Base-by-base conservation (phyloP, 2,329 filamentous ascomycete species). In the Tricladium varicosporioides region DNA sequence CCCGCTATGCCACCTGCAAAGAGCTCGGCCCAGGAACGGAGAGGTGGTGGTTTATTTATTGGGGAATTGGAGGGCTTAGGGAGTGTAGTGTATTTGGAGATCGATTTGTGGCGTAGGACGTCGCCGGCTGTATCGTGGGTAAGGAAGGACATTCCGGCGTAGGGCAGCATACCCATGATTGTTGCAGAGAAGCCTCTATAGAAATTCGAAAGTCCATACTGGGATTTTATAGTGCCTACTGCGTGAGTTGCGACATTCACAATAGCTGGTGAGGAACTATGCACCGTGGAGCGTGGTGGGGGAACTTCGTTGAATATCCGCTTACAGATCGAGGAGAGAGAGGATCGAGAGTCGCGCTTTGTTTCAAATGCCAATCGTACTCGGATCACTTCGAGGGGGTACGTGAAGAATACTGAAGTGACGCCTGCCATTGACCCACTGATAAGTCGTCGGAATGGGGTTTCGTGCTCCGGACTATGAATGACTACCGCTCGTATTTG, bases 341-440 rank as follows among this genome's bases (percentile, higher is more conserved):
- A 89, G 5, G 87, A 88, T 36, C 85, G 83, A 27, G 83, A 80
- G 46, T 90, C 81, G 32, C 80, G 80, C 67, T 89, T 92, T 2
- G 94, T 99, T 76, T 99, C 94, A 68, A 96, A 99, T 0, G 94
- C 94, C 32, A 99, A 75, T 13, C 94, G 89, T 54, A 99, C 94
- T 40, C 94, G 83, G 52, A 97, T 88, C 13, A 99, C 85, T 74
- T 99, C 94, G 5, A 99, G 77, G 0, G 94, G 94, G 67, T 99
- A 99, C 31, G 94, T 97, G 75, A 93, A 91, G 74, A 97, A 96
- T 51, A 99, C 94, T 5, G 89, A 94, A 1, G 92, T 91, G 60
- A 95, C 87, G 57, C 94, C 93, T 8, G 90, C 89, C 32, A 91
- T 69, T 57, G 86, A 86, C 48, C 91, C 91, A 57, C 86, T 87